A percentile compares a stretch with the other conserved stretches of the same genome.
phyloP scores from a whole-genome alignment of 257 asterid genomes.

The Scutellaria barbata region DNA sequence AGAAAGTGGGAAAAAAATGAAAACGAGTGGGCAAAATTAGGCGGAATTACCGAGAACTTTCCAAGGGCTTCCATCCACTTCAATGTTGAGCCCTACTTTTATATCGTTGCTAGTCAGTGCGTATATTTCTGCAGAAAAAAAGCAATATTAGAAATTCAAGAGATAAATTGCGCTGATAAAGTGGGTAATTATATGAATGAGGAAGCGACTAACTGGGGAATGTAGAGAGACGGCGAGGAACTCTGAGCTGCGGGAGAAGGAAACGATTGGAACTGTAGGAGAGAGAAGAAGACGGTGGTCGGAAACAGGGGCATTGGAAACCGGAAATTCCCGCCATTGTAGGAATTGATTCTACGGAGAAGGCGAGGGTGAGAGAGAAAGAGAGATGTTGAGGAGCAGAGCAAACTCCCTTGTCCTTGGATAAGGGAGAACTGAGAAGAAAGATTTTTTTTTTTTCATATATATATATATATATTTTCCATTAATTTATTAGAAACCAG shows the following conservation, averaged over 20 bases:
- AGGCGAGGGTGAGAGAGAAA: neutral
- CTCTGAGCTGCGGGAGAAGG: conserved; percentile 42
- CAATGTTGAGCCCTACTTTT: conserved; percentile 88
- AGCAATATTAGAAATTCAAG: neutral
- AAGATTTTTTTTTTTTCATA: neutral
- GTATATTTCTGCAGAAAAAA: conserved; percentile 52
- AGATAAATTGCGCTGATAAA: neutral
- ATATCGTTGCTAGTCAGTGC: conserved; percentile 92
- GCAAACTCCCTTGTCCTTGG: conserved; percentile 16
- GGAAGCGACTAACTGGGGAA: conserved; percentile 57
- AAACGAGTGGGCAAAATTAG: conserved; percentile 1
- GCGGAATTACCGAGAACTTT: conserved; percentile 71
- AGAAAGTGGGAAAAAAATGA: neutral
- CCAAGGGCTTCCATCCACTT: conserved; percentile 95
- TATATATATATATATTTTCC: neutral
- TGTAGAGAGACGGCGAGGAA: conserved; percentile 45
- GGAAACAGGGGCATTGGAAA: conserved; percentile 52
- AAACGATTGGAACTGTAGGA: conserved; percentile 41
- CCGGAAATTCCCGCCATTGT: conserved; percentile 72
- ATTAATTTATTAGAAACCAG: too few species aligned
- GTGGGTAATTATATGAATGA: neutral
- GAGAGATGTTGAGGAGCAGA: conserved; percentile 24
- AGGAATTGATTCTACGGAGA: conserved; percentile 15
- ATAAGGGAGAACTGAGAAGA: conserved; percentile 23
- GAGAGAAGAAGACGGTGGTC: conserved; percentile 47